Evolutionary conservation across 2,329 filamentous ascomycete species (phyloP).

Genomic region (Fusarium tanahbumbuense): DNA sequence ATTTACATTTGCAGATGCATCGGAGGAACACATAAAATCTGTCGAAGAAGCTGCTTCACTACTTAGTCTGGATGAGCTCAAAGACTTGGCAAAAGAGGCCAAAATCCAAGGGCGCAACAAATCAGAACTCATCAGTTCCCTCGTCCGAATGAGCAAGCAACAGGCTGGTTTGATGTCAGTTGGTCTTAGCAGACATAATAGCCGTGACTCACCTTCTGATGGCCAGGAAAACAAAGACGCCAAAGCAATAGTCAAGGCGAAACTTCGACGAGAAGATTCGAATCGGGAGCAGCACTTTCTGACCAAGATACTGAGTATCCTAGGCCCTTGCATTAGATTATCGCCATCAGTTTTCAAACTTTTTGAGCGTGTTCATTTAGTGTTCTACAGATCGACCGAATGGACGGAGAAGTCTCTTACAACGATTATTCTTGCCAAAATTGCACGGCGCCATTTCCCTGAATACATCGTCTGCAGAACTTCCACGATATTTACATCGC

Average conservation of each 20-base stretch:
- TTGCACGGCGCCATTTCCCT: constrained; percentile 87
- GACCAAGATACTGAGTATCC: constrained; percentile 78
- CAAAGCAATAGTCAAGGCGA: constrained; percentile 9
- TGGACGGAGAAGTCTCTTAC: constrained; percentile 98
- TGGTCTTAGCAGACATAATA: constrained; percentile 73
- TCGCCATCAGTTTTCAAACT: constrained; percentile 78
- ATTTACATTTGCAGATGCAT: constrained; percentile 86
- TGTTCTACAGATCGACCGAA: constrained; percentile 95
- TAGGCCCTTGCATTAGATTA: constrained; percentile 86
- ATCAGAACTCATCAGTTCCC: constrained; percentile 77
- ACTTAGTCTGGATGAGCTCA: constrained; percentile 88
- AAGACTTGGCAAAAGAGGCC: constrained; percentile 82
- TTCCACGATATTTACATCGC: constrained; percentile 85
- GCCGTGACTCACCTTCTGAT: constrained; percentile 64
- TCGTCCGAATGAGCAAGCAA: constrained; percentile 77
- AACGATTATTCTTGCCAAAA: constrained; percentile 92
- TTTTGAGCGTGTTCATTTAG: constrained; percentile 93
- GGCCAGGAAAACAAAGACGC: constrained; percentile 52
- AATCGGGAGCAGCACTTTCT: constrained; percentile 82
- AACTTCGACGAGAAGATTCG: constrained; percentile 51
- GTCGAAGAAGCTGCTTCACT: constrained; percentile 87
- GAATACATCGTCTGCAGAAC: constrained; percentile 91
- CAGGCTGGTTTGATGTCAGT: constrained; percentile 81
- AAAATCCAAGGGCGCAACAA: constrained; percentile 92
- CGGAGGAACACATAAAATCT: constrained; percentile 76